Evolutionary conservation across 345 rosid species (phyloP), one percentile per base, ranked within the genome.

Genomic region (Rhodamnia rubescens): DNA sequence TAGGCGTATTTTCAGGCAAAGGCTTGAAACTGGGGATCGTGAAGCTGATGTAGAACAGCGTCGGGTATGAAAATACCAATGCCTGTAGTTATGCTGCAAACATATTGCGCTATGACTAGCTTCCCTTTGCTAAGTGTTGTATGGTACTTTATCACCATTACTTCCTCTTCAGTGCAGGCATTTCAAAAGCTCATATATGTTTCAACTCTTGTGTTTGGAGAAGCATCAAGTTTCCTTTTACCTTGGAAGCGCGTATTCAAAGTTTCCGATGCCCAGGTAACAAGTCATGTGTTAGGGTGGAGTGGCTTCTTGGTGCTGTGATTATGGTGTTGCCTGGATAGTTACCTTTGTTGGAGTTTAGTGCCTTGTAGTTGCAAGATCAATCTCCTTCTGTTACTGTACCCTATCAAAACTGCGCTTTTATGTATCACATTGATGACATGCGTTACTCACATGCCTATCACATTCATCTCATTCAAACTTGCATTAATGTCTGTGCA

Each of bases 161-260:
- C 74, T 86, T 90, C 84, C 85, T 91, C 92, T 93, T 95, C 93
- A 92, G 94, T 94, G 98, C 98, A 98, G 99, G 99, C 99, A 91
- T 98, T 98, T 92, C 96, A 94, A 98, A 98, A 94, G 95, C 90
- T 98, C 87, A 93, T 98, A 81, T 96, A 96, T 92, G 95, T 95
- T 86, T 98, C 99, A 83, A 91, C 94, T 84, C 95, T 98, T 88
- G 99, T 96, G 58, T 98, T 96, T 89, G 99, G 98, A 83, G 98
- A 98, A 40, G 99, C 99, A 10, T 93, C 98, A 49, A 88, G 97
- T 40, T 98, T 96, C 90, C 99, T 96, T 90, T 92, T 96, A 87
- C 99, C 99, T 81, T 98, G 99, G 99, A 96, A 96, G 89, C 96
- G 99, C 74, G 94, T 98, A 86, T 94, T 98, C 90, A 96, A 96